A percentile compares a stretch with the other conserved stretches of the same genome.
phyloP scores from a whole-genome alignment of 2,329 filamentous ascomycete species.

The Penicillium sp. region DNA sequence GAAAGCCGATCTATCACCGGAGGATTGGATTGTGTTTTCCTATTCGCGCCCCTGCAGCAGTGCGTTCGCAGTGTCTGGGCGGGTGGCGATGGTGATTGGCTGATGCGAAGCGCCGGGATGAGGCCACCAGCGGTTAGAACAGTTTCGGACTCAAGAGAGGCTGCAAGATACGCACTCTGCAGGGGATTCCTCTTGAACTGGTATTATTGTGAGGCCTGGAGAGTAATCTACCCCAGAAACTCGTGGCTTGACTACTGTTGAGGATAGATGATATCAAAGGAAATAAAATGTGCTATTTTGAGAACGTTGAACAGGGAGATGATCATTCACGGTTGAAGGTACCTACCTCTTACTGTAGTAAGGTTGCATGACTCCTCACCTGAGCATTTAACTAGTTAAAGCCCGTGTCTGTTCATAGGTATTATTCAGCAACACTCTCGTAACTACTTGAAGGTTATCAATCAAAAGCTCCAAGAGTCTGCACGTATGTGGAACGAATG shows the following conservation, averaged over 20 bases:
- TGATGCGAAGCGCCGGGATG: slow-evolving; percentile 21
- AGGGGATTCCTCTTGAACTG: not conserved
- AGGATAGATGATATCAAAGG: not conserved
- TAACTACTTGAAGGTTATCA: no score
- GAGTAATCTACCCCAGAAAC: not conserved
- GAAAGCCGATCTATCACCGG: not conserved
- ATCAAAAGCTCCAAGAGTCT: no score
- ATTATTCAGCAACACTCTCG: no score
- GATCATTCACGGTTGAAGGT: not conserved
- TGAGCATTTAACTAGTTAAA: no score
- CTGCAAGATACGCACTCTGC: not conserved
- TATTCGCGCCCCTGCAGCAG: slow-evolving; percentile 10
- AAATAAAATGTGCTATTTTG: not conserved
- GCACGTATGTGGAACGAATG: no score
- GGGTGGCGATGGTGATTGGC: slow-evolving; percentile 19
- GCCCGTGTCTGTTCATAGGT: no score
- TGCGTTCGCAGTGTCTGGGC: not conserved
- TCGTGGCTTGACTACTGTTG: not conserved
- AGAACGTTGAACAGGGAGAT: not conserved
- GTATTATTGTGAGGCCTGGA: not conserved
- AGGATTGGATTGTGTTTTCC: not conserved
- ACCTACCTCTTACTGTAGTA: no score
- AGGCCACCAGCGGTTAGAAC: slow-evolving; percentile 14
- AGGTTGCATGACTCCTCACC: not conserved
- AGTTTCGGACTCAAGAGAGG: not conserved